A percentile compares a stretch with the other conserved stretches of the same genome.
phyloP scores from a whole-genome alignment of 139 green algal genomes.

The Coelastrella sp. region DNA sequence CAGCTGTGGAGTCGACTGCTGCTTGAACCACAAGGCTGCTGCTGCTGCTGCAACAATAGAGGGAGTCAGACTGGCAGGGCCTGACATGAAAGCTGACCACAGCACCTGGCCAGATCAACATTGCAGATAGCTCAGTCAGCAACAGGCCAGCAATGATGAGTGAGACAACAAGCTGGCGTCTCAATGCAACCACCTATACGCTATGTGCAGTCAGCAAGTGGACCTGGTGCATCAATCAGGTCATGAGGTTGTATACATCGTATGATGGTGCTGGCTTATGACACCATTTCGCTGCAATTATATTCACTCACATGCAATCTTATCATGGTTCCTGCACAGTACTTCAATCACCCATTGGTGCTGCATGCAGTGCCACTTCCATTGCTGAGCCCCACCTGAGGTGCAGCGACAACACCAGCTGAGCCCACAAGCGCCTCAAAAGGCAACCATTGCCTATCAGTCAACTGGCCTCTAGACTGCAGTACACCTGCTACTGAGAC shows the following conservation, averaged over 20 bases:
- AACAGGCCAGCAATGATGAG: too few relatives aligned
- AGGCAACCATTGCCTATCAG: slow-evolving; percentile 24
- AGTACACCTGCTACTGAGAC: neutral
- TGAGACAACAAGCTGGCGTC: neutral
- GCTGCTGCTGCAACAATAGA: slow-evolving; percentile 19
- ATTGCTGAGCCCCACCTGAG: slow-evolving; percentile 44
- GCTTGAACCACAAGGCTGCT: slow-evolving; percentile 39
- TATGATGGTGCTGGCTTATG: too few relatives aligned
- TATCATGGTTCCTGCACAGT: too few relatives aligned
- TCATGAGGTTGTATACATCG: too few relatives aligned
- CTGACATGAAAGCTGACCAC: slow-evolving; percentile 24
- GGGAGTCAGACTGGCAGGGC: slow-evolving; percentile 8
- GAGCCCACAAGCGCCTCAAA: slow-evolving; percentile 32
- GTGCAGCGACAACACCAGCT: slow-evolving; percentile 42
- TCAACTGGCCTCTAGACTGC: slow-evolving; percentile 36
- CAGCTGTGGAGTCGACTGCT: neutral
- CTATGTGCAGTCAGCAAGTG: too few relatives aligned
- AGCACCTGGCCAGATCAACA: slow-evolving; percentile 31
- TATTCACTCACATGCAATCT: too few relatives aligned
- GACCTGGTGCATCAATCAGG: neutral
- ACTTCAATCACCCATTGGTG: too few relatives aligned
- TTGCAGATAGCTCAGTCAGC: too few relatives aligned
- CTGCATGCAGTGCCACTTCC: too few relatives aligned
- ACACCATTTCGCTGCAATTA: too few relatives aligned
- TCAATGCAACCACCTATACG: neutral